These are phyloP conservation scores for Backusella luteola DNA, from an alignment of 192 early-diverging fungal genomes.

Conservation along the genomic window DNA sequence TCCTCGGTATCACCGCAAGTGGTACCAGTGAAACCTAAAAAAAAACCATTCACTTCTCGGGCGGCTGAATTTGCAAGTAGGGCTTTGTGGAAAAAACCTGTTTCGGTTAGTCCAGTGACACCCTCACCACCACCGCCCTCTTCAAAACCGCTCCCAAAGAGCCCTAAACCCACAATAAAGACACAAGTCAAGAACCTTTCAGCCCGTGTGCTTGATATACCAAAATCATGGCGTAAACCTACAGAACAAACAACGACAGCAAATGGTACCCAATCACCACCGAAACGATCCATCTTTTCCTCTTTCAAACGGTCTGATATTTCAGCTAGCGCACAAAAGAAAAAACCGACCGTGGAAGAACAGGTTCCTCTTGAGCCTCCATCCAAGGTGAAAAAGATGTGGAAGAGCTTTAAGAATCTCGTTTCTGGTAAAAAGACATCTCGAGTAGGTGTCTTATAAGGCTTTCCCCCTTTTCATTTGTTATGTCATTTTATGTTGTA, in stretches of 20 bases:
- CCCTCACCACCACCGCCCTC: background rate
- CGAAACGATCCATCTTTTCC: slow-evolving; percentile 20
- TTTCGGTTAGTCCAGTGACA: background rate
- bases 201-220: background rate
- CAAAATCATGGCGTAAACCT: slow-evolving; percentile 5
- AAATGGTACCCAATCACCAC: background rate
- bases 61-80: slow-evolving; percentile 13
- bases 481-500: background rate
- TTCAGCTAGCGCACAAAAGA: slow-evolving; percentile 7
- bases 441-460: slow-evolving; percentile 23
- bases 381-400: slow-evolving; percentile 18
- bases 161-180: slow-evolving; percentile 4
- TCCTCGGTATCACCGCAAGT: background rate
- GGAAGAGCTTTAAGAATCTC: slow-evolving; percentile 29
- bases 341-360: background rate
- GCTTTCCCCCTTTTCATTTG: background rate
- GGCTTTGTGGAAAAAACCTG: slow-evolving; percentile 9
- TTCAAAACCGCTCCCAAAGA: slow-evolving; percentile 6
- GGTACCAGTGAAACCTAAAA: background rate
- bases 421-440: slow-evolving; percentile 26
- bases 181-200: slow-evolving; percentile 14
- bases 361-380: background rate
- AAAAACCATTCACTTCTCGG: background rate
- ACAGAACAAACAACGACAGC: background rate
- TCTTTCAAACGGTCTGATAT: slow-evolving; percentile 16